phyloP scores from a whole-genome alignment of 2,329 filamentous ascomycete species.

The Phialocephala subalpina region DNA sequence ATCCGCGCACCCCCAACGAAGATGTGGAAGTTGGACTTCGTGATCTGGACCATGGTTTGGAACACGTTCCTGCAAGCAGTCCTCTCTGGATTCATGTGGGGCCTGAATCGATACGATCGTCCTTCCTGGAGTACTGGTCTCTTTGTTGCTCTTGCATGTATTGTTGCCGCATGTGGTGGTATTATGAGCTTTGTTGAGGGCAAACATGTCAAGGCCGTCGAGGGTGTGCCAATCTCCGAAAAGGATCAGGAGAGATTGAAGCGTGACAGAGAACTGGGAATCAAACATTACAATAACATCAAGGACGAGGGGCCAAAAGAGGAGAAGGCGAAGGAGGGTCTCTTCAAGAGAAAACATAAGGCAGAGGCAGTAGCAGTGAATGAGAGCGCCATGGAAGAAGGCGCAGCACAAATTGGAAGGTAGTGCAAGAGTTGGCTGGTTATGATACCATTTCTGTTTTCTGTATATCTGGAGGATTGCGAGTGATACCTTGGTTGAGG shows the following conservation, averaged over 20 bases:
- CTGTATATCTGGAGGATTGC: background rate
- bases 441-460: background rate
- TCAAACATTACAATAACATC: constrained; percentile 66
- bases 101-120: constrained; percentile 74
- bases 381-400: constrained; percentile 25
- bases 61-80: constrained; percentile 82
- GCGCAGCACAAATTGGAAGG: constrained; percentile 23
- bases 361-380: constrained; percentile 17
- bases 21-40: constrained; percentile 80
- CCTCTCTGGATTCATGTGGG: constrained; percentile 86
- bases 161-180: constrained; percentile 73
- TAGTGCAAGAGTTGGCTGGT: constrained; percentile 14
- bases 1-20: constrained; percentile 71
- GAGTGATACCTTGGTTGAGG: constrained; percentile 2
- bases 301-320: constrained; percentile 59
- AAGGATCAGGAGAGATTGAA: constrained; percentile 60
- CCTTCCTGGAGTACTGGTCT: constrained; percentile 82
- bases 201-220: constrained; percentile 73
- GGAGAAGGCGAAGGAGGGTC: constrained; percentile 41
- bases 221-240: constrained; percentile 72
- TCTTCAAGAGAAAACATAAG: constrained; percentile 32
- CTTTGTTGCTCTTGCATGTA: constrained; percentile 78
- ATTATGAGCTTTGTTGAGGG: constrained; percentile 76
- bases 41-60: constrained; percentile 79
- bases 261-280: constrained; percentile 60